phyloP scores from a whole-genome alignment of 1,139 yeast genomes.

The Zygosaccharomyces pseudobailii region DNA sequence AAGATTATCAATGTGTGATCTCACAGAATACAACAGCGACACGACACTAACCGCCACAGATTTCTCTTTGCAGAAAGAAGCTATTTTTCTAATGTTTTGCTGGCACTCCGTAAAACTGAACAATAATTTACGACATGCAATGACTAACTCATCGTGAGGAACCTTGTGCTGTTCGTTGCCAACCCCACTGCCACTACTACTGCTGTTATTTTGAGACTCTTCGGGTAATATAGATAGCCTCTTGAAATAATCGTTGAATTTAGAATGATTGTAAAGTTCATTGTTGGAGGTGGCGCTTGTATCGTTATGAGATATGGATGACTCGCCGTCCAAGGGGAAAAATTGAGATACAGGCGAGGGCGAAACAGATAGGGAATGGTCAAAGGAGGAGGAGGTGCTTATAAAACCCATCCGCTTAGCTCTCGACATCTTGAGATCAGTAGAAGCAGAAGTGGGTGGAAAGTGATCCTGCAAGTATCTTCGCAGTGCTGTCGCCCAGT shows the following conservation, averaged over 20 bases:
- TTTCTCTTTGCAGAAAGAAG: conserved; percentile 64
- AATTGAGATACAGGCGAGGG: conserved; percentile 15
- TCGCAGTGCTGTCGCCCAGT: conserved; percentile 31
- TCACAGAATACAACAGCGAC: conserved; percentile 50
- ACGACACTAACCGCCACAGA: conserved; percentile 56
- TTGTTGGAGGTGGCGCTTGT: conserved; percentile 3
- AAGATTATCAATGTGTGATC: conserved; percentile 53
- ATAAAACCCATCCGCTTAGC: conserved; percentile 70
- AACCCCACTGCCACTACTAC: background rate
- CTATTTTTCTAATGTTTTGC: conserved; percentile 59
- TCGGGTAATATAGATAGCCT: conserved; percentile 68
- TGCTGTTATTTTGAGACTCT: conserved; percentile 24
- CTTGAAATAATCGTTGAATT: conserved; percentile 64
- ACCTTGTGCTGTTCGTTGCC: conserved; percentile 21
- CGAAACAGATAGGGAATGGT: conserved; percentile 11
- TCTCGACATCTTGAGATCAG: conserved; percentile 35
- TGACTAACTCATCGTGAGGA: conserved; percentile 39
- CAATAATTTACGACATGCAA: conserved; percentile 52
- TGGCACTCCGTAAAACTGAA: conserved; percentile 68
- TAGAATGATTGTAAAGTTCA: conserved; percentile 33
- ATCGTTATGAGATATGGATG: conserved; percentile 8
- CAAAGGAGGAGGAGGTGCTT: conserved; percentile 39
- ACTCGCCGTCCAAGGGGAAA: conserved; percentile 1
- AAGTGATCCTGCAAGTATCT: conserved; percentile 26
- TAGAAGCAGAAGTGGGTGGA: conserved; percentile 14